Conservation (phyloP, 106 monocot species). For the Acanthochlamys bracteata region DNA sequence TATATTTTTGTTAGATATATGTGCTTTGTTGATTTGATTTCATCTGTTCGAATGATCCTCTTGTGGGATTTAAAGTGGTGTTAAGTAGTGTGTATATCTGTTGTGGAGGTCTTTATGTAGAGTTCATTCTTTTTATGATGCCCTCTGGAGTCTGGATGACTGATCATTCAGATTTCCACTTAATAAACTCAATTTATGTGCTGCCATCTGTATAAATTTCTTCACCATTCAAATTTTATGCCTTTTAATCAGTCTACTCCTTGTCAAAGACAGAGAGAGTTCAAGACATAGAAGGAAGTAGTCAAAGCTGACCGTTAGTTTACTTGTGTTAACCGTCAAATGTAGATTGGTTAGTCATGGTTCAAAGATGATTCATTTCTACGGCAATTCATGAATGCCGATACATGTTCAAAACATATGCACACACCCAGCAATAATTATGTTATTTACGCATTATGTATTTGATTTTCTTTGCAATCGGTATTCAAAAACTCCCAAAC, state of each 20-base stretch:
- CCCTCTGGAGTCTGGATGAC: too few relatives aligned
- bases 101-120: too few relatives aligned
- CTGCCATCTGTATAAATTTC: background rate
- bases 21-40: too few relatives aligned
- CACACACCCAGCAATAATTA: background rate
- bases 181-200: background rate
- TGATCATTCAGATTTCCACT: too few relatives aligned
- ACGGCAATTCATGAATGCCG: slow-evolving; percentile 10
- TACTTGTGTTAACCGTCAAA: slow-evolving; percentile 19
- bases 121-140: too few relatives aligned
- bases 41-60: too few relatives aligned
- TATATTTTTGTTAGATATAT: too few relatives aligned
- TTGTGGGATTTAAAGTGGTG: too few relatives aligned
- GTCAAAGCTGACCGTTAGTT: slow-evolving; percentile 30
- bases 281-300: slow-evolving; percentile 16
- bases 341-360: slow-evolving; percentile 36
- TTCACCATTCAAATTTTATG: too few relatives aligned
- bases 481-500: slow-evolving; percentile 37
- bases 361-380: slow-evolving; percentile 23
- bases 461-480: background rate
- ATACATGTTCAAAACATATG: background rate
- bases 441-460: background rate
- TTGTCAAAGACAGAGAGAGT: slow-evolving; percentile 9
- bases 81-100: too few relatives aligned
- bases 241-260: slow-evolving; percentile 19